These are phyloP conservation scores for Ceratobasidium sp. DNA, from an alignment of 1,284 basidiomycete genomes.

Conservation along the genomic window DNA sequence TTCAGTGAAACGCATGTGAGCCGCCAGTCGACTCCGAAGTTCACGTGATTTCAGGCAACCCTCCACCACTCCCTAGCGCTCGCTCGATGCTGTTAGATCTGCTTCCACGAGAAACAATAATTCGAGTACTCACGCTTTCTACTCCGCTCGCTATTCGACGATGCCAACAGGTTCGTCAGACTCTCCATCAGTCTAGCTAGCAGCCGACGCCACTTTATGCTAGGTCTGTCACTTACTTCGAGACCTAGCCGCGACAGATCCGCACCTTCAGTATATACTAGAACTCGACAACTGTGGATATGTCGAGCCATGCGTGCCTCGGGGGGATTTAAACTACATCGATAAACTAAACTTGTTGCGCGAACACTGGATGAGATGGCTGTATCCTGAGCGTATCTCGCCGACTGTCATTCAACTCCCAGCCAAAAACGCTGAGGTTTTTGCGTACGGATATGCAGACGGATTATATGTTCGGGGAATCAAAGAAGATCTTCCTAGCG, in stretches of 20 bases:
- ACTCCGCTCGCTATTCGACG: background rate
- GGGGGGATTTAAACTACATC: conserved; percentile 17
- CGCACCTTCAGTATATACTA: conserved; percentile 19
- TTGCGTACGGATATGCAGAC: conserved; percentile 18
- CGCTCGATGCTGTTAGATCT: background rate
- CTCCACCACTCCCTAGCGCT: background rate
- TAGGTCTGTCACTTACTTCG: conserved; percentile 29
- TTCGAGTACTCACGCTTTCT: background rate
- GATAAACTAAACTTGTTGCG: conserved; percentile 21
- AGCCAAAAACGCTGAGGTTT: background rate
- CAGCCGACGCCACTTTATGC: background rate
- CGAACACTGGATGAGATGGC: conserved; percentile 2
- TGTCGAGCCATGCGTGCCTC: conserved; percentile 7
- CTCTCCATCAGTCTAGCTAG: too few relatives aligned
- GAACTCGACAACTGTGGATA: conserved; percentile 31
- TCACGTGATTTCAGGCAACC: background rate
- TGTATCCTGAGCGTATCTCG: background rate
- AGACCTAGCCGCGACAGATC: background rate
- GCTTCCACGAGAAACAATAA: conserved; percentile 24
- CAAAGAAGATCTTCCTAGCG: background rate
- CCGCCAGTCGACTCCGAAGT: too few relatives aligned
- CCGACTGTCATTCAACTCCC: conserved; percentile 14
- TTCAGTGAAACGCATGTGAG: too few relatives aligned
- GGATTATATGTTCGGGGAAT: conserved; percentile 2
- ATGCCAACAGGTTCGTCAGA: conserved; percentile 18